Evolutionary conservation across 495 filamentous ascomycete genomes (phyloP).

Genomic region (Geoglossum glabrum): DNA sequence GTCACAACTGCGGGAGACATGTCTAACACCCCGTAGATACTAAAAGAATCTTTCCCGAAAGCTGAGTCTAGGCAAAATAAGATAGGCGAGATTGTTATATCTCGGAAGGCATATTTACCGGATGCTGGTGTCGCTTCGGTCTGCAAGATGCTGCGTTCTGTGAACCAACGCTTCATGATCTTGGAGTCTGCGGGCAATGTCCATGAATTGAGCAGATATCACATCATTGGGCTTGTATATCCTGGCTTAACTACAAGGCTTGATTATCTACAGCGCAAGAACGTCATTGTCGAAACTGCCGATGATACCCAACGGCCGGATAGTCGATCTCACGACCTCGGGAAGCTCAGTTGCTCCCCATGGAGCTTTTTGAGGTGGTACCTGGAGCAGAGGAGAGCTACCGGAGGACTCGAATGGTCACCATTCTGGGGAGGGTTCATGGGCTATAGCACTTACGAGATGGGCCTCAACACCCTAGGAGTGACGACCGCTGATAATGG

Average conservation of each 20-base stretch:
- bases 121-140: neutral
- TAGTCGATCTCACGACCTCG: constrained; percentile 10
- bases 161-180: constrained; percentile 23
- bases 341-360: constrained; percentile 10
- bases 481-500: constrained; percentile 18
- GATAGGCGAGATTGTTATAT: neutral
- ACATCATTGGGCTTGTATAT: constrained; percentile 43
- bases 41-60: too few relatives aligned
- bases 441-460: constrained; percentile 79
- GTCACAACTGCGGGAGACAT: neutral
- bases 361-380: constrained; percentile 29
- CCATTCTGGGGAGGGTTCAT: constrained; percentile 82
- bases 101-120: neutral
- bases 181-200: constrained; percentile 30
- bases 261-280: neutral
- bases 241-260: constrained; percentile 26
- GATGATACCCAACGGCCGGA: neutral
- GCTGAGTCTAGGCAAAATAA: neutral
- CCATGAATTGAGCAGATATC: constrained; percentile 32
- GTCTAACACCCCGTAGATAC: neutral
- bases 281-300: neutral
- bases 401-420: constrained; percentile 19
- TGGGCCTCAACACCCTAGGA: constrained; percentile 44
- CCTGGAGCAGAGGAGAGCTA: constrained; percentile 31
- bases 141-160: neutral